Conservation (phyloP, 139 green algal species). For the Penium margaritaceum region DNA sequence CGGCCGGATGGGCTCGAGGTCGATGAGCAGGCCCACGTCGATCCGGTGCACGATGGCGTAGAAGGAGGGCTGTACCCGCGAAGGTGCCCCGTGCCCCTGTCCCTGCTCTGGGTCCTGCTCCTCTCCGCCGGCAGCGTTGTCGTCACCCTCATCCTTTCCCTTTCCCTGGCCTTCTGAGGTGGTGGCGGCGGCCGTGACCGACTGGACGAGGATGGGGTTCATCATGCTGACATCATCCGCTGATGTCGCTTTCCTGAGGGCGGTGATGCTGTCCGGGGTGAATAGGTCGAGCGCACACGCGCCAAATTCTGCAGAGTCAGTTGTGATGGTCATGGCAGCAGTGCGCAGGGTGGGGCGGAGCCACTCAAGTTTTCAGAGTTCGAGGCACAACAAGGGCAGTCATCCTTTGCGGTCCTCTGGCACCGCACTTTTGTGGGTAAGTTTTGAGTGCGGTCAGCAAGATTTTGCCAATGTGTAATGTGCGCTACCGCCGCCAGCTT, state of each 20-base stretch:
- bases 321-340: too few species aligned
- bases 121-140: constrained; percentile 26
- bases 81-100: neutral
- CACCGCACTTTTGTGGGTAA: too few species aligned
- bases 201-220: constrained; percentile 9
- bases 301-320: neutral
- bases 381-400: too few species aligned
- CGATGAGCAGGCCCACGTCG: constrained; percentile 32
- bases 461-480: too few species aligned
- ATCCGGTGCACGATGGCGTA: constrained; percentile 46
- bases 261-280: neutral
- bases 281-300: constrained; percentile 16
- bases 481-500: too few species aligned
- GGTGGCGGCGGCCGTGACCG: too few species aligned
- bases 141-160: constrained; percentile 37
- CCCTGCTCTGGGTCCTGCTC: constrained; percentile 19
- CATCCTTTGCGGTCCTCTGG: too few species aligned
- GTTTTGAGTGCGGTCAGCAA: too few species aligned
- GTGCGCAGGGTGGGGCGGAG: too few species aligned
- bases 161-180: too few species aligned
- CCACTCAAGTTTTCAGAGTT: too few species aligned
- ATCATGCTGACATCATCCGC: neutral
- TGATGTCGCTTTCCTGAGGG: neutral
- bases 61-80: too few species aligned
- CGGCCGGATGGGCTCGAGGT: neutral